Base-by-base conservation (phyloP, 2,329 filamentous ascomycete species). In the Purpureocillium lavendulum region DNA sequence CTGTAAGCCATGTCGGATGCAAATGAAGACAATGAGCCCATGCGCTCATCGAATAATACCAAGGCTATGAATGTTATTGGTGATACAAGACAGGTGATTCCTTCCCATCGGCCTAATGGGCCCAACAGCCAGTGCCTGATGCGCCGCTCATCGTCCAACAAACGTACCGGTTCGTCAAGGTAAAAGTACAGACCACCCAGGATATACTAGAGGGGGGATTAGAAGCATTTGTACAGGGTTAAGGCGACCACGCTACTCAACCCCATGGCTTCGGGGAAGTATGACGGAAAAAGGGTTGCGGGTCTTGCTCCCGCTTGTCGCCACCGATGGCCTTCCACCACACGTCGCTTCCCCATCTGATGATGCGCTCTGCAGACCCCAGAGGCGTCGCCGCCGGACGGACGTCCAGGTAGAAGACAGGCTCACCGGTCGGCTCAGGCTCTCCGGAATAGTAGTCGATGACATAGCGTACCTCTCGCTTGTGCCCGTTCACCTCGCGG, bases 401-500 rank as follows among this genome's bases (percentile, higher is more conserved):
- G 15, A 98, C 92, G 57, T 98, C 92, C 40, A 98, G 77, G 60
- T 82, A 96, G 67, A 98, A 98, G 7, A 97, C 88, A 3, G 92
- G 90, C 58, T 96, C 87, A 26, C 89, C 92, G 0, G 78, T 85
- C 3, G 82, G 78, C 54, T 94, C 87, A 1, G 84, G 82, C 17
- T 82, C 80, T 6, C 81, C 90, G 28, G 84, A 82, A 62, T 97
- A 97, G 64, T 95, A 97, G 62, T 98, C 92, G 58, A 98, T 98
- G 40, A 98, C 80, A 60, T 98, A 98, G 53, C 92, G 79, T 34
- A 96, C 71, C 67, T 96, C 82, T 58, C 82, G 83, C 52, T 69
- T 71, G 42, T 80, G 59, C 21, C 85, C 86, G 39, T 80, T 71
- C 36, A 75, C 64, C 28, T 82, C 74, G 46, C 92, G 75, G 48